These are phyloP conservation scores for Aspergillus mulundensis DNA, from an alignment of 495 filamentous ascomycete species.

Conservation along the genomic window DNA sequence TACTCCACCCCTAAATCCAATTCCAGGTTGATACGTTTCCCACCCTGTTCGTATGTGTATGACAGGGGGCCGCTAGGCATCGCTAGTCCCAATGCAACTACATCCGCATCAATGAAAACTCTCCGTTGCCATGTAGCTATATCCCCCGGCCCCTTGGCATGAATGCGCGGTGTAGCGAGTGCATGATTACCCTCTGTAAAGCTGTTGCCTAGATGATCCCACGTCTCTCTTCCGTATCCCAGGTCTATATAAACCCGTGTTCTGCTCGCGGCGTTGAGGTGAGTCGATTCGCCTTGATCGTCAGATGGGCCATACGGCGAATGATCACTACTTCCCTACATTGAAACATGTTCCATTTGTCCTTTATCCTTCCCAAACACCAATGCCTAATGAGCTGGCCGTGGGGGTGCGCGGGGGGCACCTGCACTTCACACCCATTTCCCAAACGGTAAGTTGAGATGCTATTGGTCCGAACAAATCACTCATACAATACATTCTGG, in stretches of 20 bases:
- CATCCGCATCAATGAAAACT: conserved; percentile 8
- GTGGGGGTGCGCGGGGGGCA: no score
- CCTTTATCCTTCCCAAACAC: not conserved
- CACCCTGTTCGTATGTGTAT: not conserved
- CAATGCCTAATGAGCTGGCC: no score
- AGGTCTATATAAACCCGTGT: conserved; percentile 1
- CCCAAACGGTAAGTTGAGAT: not conserved
- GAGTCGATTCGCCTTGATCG: no score
- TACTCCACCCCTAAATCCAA: not conserved
- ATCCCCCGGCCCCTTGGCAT: conserved; percentile 9
- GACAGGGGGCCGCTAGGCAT: not conserved
- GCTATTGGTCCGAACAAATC: conserved; percentile 6
- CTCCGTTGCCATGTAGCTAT: conserved; percentile 5
- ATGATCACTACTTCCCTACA: not conserved
- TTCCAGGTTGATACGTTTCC: not conserved
- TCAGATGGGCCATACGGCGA: no score
- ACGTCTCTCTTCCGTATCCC: not conserved
- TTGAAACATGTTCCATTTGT: not conserved
- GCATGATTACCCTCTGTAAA: conserved; percentile 1
- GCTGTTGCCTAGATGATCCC: conserved; percentile 12
- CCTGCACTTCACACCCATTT: not conserved
- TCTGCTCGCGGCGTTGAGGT: not conserved
- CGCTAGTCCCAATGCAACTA: not conserved
- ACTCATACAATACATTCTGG: conserved; percentile 1
- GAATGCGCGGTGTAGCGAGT: not conserved